phyloP scores from a whole-genome alignment of 495 filamentous ascomycete genomes.

The Penicillium silybi region DNA sequence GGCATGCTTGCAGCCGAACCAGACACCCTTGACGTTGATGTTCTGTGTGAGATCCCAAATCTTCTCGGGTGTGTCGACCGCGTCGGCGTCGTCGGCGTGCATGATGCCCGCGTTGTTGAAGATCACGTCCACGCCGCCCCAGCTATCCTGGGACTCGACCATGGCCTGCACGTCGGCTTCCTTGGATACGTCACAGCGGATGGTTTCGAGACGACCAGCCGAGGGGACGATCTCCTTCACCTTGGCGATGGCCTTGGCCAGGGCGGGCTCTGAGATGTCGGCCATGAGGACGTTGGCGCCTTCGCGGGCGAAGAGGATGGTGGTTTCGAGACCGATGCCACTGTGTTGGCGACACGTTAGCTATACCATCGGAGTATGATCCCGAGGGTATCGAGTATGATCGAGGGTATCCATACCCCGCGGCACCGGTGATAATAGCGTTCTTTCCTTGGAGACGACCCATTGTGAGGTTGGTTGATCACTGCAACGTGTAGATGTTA shows the following conservation, averaged over 20 bases:
- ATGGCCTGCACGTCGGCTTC: slow-evolving; percentile 68
- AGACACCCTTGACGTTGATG: slow-evolving; percentile 98
- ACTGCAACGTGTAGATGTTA: slow-evolving; percentile 7
- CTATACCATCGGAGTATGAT: not conserved
- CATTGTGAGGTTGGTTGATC: slow-evolving; percentile 4
- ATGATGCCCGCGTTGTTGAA: slow-evolving; percentile 99
- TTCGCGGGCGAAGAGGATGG: slow-evolving; percentile 86
- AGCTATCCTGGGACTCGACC: slow-evolving; percentile 68
- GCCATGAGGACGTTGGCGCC: slow-evolving; percentile 83
- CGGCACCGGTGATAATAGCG: slow-evolving; percentile 86
- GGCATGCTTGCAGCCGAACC: slow-evolving; percentile 94
- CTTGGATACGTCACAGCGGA: slow-evolving; percentile 62
- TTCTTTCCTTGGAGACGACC: slow-evolving; percentile 84
- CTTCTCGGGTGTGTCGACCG: slow-evolving; percentile 75
- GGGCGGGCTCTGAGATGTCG: slow-evolving; percentile 71
- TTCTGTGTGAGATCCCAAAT: slow-evolving; percentile 94
- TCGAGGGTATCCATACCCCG: slow-evolving; percentile 59
- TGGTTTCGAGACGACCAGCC: slow-evolving; percentile 54
- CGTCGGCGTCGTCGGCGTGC: slow-evolving; percentile 85
- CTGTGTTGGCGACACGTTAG: slow-evolving; percentile 37
- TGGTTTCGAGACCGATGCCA: slow-evolving; percentile 93
- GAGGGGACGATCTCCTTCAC: slow-evolving; percentile 66
- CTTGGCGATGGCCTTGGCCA: slow-evolving; percentile 66
- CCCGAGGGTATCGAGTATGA: too few species aligned
- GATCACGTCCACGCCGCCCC: slow-evolving; percentile 92